A percentile compares a stretch with the other conserved stretches of the same genome.
phyloP scores from a whole-genome alignment of 163 green algal species.

The Scenedesmus sp. region DNA sequence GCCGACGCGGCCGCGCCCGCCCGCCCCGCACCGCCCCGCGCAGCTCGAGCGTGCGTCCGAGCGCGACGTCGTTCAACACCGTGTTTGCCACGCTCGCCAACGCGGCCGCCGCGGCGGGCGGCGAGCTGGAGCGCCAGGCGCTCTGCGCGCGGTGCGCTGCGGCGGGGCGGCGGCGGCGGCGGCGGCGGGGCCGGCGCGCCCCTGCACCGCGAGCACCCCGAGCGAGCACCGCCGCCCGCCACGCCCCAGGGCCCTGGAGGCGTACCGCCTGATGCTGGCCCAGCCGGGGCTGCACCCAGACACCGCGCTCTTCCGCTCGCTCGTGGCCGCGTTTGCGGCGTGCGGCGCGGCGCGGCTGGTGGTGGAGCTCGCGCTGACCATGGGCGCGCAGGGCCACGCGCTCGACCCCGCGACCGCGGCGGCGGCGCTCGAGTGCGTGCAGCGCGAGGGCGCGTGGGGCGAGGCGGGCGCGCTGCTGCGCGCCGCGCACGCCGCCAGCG shows the following conservation, averaged over 20 bases:
- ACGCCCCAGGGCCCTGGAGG: slow-evolving; percentile 19
- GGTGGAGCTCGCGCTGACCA: slow-evolving; percentile 2
- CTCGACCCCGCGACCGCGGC: slow-evolving; percentile 19
- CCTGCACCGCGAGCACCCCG: too few species aligned
- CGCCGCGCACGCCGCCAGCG: background rate
- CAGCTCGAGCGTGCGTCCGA: slow-evolving; percentile 23
- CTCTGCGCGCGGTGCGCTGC: background rate
- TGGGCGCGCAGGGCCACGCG: slow-evolving; percentile 9
- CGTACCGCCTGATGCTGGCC: slow-evolving; percentile 21
- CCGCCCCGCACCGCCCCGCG: background rate
- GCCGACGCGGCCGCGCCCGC: background rate
- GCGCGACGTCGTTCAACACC: slow-evolving; percentile 20
- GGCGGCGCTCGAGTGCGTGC: slow-evolving; percentile 17
- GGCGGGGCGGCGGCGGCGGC: too few species aligned
- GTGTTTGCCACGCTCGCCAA: slow-evolving; percentile 32
- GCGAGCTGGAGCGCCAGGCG: background rate
- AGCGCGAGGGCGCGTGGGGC: slow-evolving; percentile 18
- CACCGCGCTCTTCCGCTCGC: slow-evolving; percentile 25
- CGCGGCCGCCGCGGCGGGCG: slow-evolving; percentile 23
- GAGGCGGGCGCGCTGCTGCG: slow-evolving; percentile 18
- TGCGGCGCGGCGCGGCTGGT: slow-evolving; percentile 29
- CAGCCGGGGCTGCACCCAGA: slow-evolving; percentile 25
- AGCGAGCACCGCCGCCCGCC: too few species aligned
- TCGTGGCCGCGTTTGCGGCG: slow-evolving; percentile 25
- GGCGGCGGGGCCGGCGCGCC: background rate